Conservation (phyloP, 2,329 filamentous ascomycete species). For the Botrytis cinerea region DNA sequence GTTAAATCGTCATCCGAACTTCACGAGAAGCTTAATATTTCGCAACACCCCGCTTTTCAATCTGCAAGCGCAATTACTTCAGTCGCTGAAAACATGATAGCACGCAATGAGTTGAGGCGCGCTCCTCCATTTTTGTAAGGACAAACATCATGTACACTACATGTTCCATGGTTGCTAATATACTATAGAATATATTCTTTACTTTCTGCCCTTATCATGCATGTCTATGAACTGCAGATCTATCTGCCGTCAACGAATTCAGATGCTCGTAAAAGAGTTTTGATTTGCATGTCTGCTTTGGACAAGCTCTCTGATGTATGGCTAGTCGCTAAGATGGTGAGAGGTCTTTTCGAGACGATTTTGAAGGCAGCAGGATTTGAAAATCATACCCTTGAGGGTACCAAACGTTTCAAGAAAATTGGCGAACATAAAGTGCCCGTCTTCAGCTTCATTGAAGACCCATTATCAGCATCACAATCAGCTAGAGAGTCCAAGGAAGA, state of each 20-base stretch:
- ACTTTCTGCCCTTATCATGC: constrained; percentile 97
- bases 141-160: background rate
- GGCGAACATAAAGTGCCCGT: background rate
- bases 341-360: constrained; percentile 93
- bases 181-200: constrained; percentile 89
- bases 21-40: constrained; percentile 82
- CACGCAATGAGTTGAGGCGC: constrained; percentile 79
- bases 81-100: constrained; percentile 84
- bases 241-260: constrained; percentile 83
- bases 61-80: constrained; percentile 95
- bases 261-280: constrained; percentile 81
- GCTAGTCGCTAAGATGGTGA: constrained; percentile 97
- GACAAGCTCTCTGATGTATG: constrained; percentile 94
- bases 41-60: constrained; percentile 91
- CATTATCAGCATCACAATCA: background rate
- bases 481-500: background rate
- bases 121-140: constrained; percentile 72
- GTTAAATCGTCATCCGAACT: constrained; percentile 63
- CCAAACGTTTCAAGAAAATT: background rate
- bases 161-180: background rate
- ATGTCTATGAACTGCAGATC: constrained; percentile 96
- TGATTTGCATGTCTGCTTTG: constrained; percentile 86
- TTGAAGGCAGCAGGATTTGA: constrained; percentile 45
- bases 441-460: background rate
- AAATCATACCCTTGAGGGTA: constrained; percentile 1